A percentile compares a stretch with the other conserved stretches of the same genome.
These are phyloP conservation scores for Suillus clintonianus DNA, from an alignment of 768 basidiomycete species.

Conservation along the genomic window DNA sequence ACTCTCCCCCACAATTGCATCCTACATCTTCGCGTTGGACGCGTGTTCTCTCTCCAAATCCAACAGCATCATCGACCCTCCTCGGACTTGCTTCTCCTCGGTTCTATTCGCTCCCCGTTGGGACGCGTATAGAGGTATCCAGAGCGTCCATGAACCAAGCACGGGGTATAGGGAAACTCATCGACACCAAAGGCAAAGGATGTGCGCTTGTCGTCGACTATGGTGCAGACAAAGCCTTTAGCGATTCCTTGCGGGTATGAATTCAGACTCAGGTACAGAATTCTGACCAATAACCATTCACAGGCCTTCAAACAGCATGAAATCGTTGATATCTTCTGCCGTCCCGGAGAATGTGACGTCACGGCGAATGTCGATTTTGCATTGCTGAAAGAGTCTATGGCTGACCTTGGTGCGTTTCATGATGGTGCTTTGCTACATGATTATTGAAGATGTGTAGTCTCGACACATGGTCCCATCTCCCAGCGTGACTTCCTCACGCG, in stretches of 20 bases:
- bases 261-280: constrained; percentile 2
- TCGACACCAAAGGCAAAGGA: constrained; percentile 43
- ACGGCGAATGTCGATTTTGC: constrained; percentile 98
- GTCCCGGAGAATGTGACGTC: constrained; percentile 86
- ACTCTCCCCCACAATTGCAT: constrained; percentile 8
- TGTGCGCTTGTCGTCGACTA: constrained; percentile 90
- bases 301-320: constrained; percentile 91
- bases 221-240: constrained; percentile 69
- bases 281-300: background rate
- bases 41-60: constrained; percentile 62
- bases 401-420: constrained; percentile 54
- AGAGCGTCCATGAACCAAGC: constrained; percentile 70
- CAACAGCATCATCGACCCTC: constrained; percentile 54
- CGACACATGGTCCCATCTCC: constrained; percentile 64
- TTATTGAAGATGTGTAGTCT: constrained; percentile 31
- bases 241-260: constrained; percentile 80
- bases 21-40: constrained; percentile 46
- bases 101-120: constrained; percentile 66
- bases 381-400: constrained; percentile 78
- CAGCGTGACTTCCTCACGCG: constrained; percentile 78
- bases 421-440: background rate
- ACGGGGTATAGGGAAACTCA: constrained; percentile 63
- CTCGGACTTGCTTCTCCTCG: constrained; percentile 68
- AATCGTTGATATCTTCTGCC: constrained; percentile 80
- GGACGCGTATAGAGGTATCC: constrained; percentile 80